Conservation (phyloP, 768 basidiomycete genomes). For the Agaricus bisporus region DNA sequence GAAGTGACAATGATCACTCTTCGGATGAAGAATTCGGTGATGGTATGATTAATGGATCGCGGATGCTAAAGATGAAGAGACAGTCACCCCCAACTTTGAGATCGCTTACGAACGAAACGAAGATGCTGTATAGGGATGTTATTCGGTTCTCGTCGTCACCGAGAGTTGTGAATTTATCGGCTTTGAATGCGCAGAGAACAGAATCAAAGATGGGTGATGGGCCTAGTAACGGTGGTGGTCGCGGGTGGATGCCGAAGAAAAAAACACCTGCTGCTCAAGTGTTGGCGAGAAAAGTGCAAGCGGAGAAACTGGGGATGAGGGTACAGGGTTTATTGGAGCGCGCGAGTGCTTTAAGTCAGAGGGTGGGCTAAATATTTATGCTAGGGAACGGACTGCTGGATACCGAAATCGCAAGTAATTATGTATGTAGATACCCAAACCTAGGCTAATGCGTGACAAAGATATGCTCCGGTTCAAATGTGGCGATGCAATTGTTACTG, state of each 20-base stretch:
- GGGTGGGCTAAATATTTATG: not conserved
- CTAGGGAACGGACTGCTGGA: not conserved
- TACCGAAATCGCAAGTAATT: no score
- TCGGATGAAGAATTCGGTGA: no score
- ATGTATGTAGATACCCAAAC: no score
- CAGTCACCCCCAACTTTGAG: constrained; percentile 46
- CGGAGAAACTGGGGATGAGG: constrained; percentile 60
- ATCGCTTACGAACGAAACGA: constrained; percentile 75
- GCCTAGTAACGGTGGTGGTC: constrained; percentile 32
- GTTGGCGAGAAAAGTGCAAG: constrained; percentile 69
- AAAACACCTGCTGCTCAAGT: constrained; percentile 80
- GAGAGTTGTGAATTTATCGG: constrained; percentile 80
- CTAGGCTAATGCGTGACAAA: no score
- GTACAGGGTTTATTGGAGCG: constrained; percentile 69
- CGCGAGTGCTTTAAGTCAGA: constrained; percentile 36
- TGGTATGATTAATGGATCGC: constrained; percentile 20
- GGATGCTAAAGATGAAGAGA: constrained; percentile 36
- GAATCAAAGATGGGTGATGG: constrained; percentile 35
- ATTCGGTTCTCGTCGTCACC: constrained; percentile 80
- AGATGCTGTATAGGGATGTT: constrained; percentile 83
- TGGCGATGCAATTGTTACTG: no score
- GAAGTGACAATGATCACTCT: no score
- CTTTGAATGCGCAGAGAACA: constrained; percentile 43
- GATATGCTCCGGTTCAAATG: no score
- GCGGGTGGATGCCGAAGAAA: constrained; percentile 77